phyloP scores from a whole-genome alignment of 2,329 filamentous ascomycete genomes.

The Acrocalymma vagum region DNA sequence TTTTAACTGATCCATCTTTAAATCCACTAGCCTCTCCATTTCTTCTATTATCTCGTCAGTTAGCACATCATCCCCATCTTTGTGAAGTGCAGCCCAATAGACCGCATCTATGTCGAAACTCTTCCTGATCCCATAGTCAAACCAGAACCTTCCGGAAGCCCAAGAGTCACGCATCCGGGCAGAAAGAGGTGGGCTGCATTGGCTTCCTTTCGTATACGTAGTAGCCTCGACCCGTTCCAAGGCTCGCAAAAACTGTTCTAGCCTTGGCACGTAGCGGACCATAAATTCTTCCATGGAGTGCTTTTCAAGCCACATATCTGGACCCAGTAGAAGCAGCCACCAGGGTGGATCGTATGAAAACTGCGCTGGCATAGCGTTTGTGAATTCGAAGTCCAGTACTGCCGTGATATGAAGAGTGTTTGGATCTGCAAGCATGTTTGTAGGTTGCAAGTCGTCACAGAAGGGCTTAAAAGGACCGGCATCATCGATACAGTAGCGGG shows the following conservation, averaged over 20 bases:
- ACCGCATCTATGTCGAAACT: slow-evolving; percentile 48
- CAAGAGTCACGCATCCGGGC: slow-evolving; percentile 47
- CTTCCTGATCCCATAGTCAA: slow-evolving; percentile 47
- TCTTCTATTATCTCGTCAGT: slow-evolving; percentile 7
- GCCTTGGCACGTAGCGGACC: slow-evolving; percentile 37
- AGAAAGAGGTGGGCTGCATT: slow-evolving; percentile 23
- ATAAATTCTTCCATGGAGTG: slow-evolving; percentile 31
- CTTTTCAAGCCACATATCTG: slow-evolving; percentile 30
- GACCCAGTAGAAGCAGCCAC: slow-evolving; percentile 49
- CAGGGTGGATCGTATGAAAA: slow-evolving; percentile 50
- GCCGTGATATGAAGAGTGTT: slow-evolving; percentile 47
- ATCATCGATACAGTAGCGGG: slow-evolving; percentile 28
- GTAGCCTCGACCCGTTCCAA: slow-evolving; percentile 37
- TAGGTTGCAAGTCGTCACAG: slow-evolving; percentile 50
- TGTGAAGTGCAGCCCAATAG: slow-evolving; percentile 37
- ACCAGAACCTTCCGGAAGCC: slow-evolving; percentile 47
- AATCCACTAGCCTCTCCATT: slow-evolving; percentile 13
- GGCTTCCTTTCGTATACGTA: slow-evolving; percentile 18
- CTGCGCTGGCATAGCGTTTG: slow-evolving; percentile 52
- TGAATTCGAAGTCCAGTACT: slow-evolving; percentile 53
- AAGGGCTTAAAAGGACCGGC: slow-evolving; percentile 49
- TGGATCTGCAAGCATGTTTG: slow-evolving; percentile 51
- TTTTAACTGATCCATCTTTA: slow-evolving; percentile 22
- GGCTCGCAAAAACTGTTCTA: slow-evolving; percentile 49
- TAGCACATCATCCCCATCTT: slow-evolving; percentile 14